Base-by-base conservation (phyloP, 139 green algal species). In the Tetradesmus lagerheimii region DNA sequence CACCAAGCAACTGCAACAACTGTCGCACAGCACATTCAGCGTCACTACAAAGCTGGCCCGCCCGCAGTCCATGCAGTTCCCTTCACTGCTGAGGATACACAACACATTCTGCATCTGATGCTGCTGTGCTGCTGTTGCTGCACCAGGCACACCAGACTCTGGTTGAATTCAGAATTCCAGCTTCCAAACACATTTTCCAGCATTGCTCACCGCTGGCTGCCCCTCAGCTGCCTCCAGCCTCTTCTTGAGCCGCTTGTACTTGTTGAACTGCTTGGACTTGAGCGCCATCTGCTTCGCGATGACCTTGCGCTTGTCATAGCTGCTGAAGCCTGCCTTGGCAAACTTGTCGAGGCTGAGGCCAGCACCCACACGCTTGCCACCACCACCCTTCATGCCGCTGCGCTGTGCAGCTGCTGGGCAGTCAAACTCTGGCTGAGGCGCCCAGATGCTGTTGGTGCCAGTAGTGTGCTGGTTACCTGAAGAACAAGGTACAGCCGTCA, bases 291-390 rank as follows among this genome's bases (percentile, higher is more conserved):
- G 47, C 83, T 94, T 94, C 27, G 93, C 80, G 11, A 93, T 88
- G 34, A 90, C 83, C 1, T 87, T 79, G 45, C 92, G 81, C 90
- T 95, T 96, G 85, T 95, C 92, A 66, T 94, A 96, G 14, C 47
- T 92, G 38, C 86, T 92, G 16, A 90, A 78, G 43, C 93, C 93
- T 0, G 93, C 93, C 15, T 50, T 62, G 1, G 92, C 91, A 80
- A 95, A 95, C 53, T 74, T 80, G 18, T 92, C 85, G 0, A 92
- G 78, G 77, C 90, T 90, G 23, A 92, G 84, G 39, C 43, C 86
- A 41, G 86, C 76, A 11, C 76, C 86, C 23, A 90, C 86, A 4
- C 75, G 29, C 75, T 57, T 62, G 14, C 0, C 35, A 1, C 77
- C 38, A 39, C 25, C 15, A 16, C 4, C n/a, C 66, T 66, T 82